Evolutionary conservation across 108 stramenopile genomes (phyloP).

Genomic region (Epithemia pelagica): DNA sequence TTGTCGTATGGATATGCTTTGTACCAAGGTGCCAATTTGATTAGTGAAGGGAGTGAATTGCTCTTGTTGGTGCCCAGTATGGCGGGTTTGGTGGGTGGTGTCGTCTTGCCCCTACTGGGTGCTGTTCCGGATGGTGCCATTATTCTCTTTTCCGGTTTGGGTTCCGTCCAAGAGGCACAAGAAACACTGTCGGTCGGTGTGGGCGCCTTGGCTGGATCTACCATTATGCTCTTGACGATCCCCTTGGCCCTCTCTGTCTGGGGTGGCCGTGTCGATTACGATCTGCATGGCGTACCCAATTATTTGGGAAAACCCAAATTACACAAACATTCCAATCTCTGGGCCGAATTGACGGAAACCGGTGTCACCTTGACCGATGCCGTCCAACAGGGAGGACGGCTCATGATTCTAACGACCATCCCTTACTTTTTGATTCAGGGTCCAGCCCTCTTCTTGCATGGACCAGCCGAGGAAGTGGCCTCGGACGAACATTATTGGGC

Average conservation of each 20-base stretch:
- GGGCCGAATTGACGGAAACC: constrained; percentile 25
- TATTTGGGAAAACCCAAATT: constrained; percentile 59
- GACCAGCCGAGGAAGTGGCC: constrained; percentile 52
- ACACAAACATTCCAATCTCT: constrained; percentile 5
- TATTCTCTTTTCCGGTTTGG: constrained; percentile 91
- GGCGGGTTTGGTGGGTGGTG: constrained; percentile 91
- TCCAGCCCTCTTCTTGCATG: constrained; percentile 65
- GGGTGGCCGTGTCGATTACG: constrained; percentile 89
- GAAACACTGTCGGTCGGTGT: constrained; percentile 90
- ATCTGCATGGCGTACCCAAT: constrained; percentile 25
- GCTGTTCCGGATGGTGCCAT: constrained; percentile 97
- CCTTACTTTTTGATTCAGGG: constrained; percentile 88
- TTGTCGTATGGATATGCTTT: constrained; percentile 91
- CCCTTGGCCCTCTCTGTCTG: constrained; percentile 82
- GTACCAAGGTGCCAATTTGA: constrained; percentile 82
- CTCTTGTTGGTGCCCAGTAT: constrained; percentile 85
- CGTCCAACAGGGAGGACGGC: constrained; percentile 52
- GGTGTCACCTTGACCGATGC: constrained; percentile 60
- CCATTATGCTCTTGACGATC: constrained; percentile 96
- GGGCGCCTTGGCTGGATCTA: constrained; percentile 94
- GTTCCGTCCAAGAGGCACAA: constrained; percentile 71
- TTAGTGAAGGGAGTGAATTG: constrained; percentile 95
- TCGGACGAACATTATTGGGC: constrained; percentile 77
- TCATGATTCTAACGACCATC: constrained; percentile 80
- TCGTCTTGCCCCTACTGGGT: constrained; percentile 94